phyloP scores from a whole-genome alignment of 108 stramenopile species.

The Asterionellopsis glacialis region DNA sequence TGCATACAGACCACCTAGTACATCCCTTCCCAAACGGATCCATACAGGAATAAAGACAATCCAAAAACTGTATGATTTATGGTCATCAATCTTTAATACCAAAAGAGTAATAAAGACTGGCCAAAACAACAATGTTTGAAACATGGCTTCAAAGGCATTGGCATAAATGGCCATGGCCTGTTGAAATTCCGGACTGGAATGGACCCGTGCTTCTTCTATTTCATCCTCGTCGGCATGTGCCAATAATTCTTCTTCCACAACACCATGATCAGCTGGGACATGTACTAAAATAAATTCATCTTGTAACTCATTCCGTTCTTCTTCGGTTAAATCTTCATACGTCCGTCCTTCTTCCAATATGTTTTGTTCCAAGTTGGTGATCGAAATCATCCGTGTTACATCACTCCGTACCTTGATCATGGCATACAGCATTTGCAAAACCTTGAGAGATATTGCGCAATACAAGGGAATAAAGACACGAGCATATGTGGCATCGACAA shows the following conservation, averaged over 20 bases:
- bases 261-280: slow-evolving; percentile 46
- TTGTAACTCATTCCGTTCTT: slow-evolving; percentile 54
- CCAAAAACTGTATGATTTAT: slow-evolving; percentile 59
- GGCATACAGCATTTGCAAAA: slow-evolving; percentile 22
- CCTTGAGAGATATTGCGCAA: slow-evolving; percentile 23
- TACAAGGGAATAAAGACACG: slow-evolving; percentile 27
- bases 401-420: slow-evolving; percentile 22
- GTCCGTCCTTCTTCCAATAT: slow-evolving; percentile 8
- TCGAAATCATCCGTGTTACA: slow-evolving; percentile 57
- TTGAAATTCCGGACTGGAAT: slow-evolving; percentile 61
- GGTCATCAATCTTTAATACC: slow-evolving; percentile 55
- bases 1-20: slow-evolving; percentile 37
- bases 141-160: slow-evolving; percentile 25
- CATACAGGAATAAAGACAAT: slow-evolving; percentile 64
- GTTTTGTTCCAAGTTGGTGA: slow-evolving; percentile 41
- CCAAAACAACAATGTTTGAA: slow-evolving; percentile 43
- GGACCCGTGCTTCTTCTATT: slow-evolving; percentile 44
- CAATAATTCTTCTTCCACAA: slow-evolving; percentile 12
- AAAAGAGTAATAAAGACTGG: slow-evolving; percentile 56
- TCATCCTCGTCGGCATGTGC: slow-evolving; percentile 19
- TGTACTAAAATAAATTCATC: slow-evolving; percentile 39
- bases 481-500: slow-evolving; percentile 12
- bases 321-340: slow-evolving; percentile 49
- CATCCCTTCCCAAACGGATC: slow-evolving; percentile 44
- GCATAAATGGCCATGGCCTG: slow-evolving; percentile 44